phyloP scores from a whole-genome alignment of 2,329 filamentous ascomycete species.

The Periconia sp. region DNA sequence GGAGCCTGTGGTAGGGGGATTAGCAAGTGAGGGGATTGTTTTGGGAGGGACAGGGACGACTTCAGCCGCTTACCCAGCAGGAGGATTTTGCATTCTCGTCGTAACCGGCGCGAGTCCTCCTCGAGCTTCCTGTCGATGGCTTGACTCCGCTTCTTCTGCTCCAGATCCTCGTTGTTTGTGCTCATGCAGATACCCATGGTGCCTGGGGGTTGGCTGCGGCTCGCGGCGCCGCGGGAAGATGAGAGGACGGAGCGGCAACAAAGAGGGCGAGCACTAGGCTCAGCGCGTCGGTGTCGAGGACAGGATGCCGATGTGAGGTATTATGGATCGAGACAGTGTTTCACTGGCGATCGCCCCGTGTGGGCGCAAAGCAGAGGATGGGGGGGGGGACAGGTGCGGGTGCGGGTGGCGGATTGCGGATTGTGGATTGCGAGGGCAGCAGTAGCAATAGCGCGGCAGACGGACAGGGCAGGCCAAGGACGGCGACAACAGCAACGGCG shows the following conservation, averaged over 20 bases:
- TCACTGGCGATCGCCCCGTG: constrained; percentile 21
- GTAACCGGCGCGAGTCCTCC: constrained; percentile 88
- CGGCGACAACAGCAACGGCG: too few relatives aligned
- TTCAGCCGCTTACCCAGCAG: constrained; percentile 71
- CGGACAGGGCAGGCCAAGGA: too few relatives aligned
- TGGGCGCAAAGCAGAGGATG: constrained; percentile 20
- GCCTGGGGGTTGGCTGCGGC: constrained; percentile 32
- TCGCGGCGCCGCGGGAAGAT: constrained; percentile 28
- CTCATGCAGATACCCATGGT: constrained; percentile 95
- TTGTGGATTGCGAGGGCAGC: not conserved
- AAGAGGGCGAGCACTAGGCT: constrained; percentile 27
- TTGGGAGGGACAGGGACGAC: not conserved
- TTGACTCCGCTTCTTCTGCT: constrained; percentile 95
- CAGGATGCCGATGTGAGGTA: not conserved
- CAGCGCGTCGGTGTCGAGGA: constrained; percentile 31
- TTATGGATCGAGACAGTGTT: constrained; percentile 22
- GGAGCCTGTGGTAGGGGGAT: constrained; percentile 65
- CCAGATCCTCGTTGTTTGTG: constrained; percentile 79
- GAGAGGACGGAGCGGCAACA: constrained; percentile 20
- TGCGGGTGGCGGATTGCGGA: not conserved
- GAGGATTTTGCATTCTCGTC: constrained; percentile 98
- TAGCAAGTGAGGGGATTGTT: constrained; percentile 20
- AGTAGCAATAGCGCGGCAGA: not conserved
- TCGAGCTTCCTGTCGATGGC: constrained; percentile 92
- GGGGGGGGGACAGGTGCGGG: constrained; percentile 4